Conservation (phyloP, 192 early-diverging fungal genomes). For the Entomortierella lignicola region DNA sequence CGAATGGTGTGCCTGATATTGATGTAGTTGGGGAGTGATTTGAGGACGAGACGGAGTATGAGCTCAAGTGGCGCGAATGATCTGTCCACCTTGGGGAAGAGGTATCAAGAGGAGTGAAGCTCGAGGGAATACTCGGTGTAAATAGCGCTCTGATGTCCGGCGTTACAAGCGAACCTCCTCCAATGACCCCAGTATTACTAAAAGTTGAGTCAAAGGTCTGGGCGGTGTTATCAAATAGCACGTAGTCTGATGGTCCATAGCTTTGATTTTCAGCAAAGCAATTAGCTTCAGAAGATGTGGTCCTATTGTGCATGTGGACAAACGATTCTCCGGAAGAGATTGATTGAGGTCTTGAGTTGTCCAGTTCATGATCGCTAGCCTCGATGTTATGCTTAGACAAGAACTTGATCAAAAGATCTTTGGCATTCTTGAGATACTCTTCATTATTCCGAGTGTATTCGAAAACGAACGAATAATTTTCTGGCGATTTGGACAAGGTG, state of each 20-base stretch:
- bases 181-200: not conserved
- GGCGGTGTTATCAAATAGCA: conserved; percentile 23
- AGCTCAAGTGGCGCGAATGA: conserved; percentile 19
- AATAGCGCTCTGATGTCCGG: conserved; percentile 35
- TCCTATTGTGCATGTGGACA: conserved; percentile 69
- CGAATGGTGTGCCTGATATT: conserved; percentile 3
- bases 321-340: conserved; percentile 66
- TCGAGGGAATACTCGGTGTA: not conserved
- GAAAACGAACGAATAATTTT: conserved; percentile 51
- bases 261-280: not conserved
- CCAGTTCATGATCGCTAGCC: conserved; percentile 42
- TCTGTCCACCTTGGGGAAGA: conserved; percentile 43
- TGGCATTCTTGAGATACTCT: conserved; percentile 46
- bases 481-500: not conserved
- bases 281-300: conserved; percentile 55
- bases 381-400: conserved; percentile 25
- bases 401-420: conserved; percentile 39
- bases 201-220: conserved; percentile 4
- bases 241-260: conserved; percentile 22
- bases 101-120: conserved; percentile 11
- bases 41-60: conserved; percentile 18
- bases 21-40: not conserved
- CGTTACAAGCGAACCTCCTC: not conserved
- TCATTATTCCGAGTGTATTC: conserved; percentile 50
- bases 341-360: conserved; percentile 51